phyloP scores from a whole-genome alignment of 1,139 yeast species.

The Kodamaea sp. region DNA sequence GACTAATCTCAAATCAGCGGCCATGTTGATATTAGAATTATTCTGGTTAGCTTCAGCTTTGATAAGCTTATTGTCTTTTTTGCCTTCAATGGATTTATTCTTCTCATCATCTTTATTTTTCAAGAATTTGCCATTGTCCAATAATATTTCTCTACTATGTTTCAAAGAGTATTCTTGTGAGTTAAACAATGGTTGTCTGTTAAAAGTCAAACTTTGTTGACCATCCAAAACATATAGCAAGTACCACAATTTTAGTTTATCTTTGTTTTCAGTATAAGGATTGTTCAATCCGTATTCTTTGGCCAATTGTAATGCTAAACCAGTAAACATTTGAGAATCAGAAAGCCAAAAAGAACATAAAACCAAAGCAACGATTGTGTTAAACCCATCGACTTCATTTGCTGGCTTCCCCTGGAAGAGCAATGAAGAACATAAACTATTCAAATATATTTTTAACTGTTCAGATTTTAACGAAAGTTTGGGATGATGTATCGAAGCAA shows the following conservation, averaged over 20 bases:
- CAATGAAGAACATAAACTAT: conserved; percentile 44
- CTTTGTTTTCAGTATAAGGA: conserved; percentile 31
- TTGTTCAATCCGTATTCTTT: conserved; percentile 50
- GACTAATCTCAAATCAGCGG: conserved; percentile 56
- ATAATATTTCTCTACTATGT: conserved; percentile 37
- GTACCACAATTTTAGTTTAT: conserved; percentile 61
- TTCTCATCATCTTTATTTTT: background rate
- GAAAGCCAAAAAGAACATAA: conserved; percentile 71
- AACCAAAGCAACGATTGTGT: conserved; percentile 59
- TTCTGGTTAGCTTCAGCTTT: conserved; percentile 1
- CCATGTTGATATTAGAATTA: conserved; percentile 1
- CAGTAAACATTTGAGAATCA: conserved; percentile 62
- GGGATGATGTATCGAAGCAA: conserved; percentile 63
- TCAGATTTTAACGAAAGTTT: conserved; percentile 33
- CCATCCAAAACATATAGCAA: conserved; percentile 66
- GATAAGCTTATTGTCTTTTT: conserved; percentile 3
- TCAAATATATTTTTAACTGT: conserved; percentile 40
- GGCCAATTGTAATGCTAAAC: conserved; percentile 63
- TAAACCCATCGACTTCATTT: conserved; percentile 50
- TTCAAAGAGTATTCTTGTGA: conserved; percentile 42
- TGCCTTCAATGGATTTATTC: background rate
- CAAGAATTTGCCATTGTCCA: conserved; percentile 9
- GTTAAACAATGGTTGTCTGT: conserved; percentile 53
- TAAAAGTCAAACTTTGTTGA: conserved; percentile 61
- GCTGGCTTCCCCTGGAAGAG: conserved; percentile 40